A percentile compares a stretch with the other conserved stretches of the same genome.
phyloP scores from a whole-genome alignment of 306 rosid genomes.

The Lablab purpureus region DNA sequence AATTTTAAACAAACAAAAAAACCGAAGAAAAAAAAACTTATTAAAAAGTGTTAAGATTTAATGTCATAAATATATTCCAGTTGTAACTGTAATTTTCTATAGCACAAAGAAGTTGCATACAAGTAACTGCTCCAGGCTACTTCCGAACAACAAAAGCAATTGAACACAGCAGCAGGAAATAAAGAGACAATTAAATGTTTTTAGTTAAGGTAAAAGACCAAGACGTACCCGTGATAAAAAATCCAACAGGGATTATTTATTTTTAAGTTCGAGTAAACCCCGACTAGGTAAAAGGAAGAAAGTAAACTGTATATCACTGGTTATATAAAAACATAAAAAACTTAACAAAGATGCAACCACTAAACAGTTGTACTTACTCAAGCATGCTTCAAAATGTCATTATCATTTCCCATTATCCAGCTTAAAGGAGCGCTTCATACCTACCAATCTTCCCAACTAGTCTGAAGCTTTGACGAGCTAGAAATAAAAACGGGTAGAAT shows the following conservation, averaged over 20 bases:
- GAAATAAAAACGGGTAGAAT: constrained; percentile 43
- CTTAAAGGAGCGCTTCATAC: constrained; percentile 54
- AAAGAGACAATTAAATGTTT: neutral
- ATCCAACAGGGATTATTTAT: constrained; percentile 41
- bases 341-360: constrained; percentile 38
- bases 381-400: constrained; percentile 31
- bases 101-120: neutral
- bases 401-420: constrained; percentile 51
- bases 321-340: constrained; percentile 35
- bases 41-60: no score
- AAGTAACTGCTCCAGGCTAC: neutral
- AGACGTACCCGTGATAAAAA: constrained; percentile 12
- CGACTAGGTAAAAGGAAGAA: constrained; percentile 10
- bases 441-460: constrained; percentile 52
- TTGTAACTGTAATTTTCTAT: no score
- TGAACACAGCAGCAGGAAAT: constrained; percentile 11
- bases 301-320: constrained; percentile 23
- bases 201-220: constrained; percentile 9
- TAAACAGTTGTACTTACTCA: constrained; percentile 46
- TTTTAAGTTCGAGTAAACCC: constrained; percentile 35
- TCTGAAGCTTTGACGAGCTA: constrained; percentile 49
- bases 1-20: no score
- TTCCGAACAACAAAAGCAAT: neutral
- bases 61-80: no score
- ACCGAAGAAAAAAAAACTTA: no score